Percentiles rank a stretch among this genome's conserved stretches.
Conservation (phyloP, 768 basidiomycete genomes). For the Megacollybia marginata region DNA sequence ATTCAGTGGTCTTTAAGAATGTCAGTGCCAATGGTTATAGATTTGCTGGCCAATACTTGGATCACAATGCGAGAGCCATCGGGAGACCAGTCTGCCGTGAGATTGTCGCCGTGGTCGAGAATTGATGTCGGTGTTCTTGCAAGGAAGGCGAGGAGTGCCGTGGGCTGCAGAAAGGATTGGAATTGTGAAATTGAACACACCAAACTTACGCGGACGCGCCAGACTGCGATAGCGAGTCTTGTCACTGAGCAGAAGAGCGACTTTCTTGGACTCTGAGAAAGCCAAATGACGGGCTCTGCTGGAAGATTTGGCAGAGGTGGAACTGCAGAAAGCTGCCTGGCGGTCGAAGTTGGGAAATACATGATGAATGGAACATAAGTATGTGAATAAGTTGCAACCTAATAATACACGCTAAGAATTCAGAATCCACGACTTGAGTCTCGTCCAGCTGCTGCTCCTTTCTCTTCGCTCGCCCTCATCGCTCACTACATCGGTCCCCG, state of each 20-base stretch:
- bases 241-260: constrained; percentile 75
- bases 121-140: constrained; percentile 73
- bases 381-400: not conserved
- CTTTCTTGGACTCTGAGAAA: constrained; percentile 63
- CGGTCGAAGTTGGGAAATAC: constrained; percentile 84
- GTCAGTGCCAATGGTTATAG: constrained; percentile 1
- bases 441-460: not conserved
- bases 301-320: constrained; percentile 62
- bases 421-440: not conserved
- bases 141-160: constrained; percentile 63
- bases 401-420: not conserved
- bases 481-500: too few relatives aligned
- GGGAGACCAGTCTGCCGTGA: constrained; percentile 71
- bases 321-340: constrained; percentile 61
- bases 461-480: too few relatives aligned
- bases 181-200: constrained; percentile 3
- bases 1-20: constrained; percentile 59
- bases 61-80: constrained; percentile 77
- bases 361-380: constrained; percentile 25
- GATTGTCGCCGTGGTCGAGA: constrained; percentile 77
- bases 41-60: constrained; percentile 36
- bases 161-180: constrained; percentile 40
- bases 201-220: constrained; percentile 72
- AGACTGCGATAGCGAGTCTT: constrained; percentile 63
- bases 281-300: constrained; percentile 47